Evolutionary conservation across 495 filamentous ascomycete genomes (phyloP).

Genomic region (Xylaria intraflava): DNA sequence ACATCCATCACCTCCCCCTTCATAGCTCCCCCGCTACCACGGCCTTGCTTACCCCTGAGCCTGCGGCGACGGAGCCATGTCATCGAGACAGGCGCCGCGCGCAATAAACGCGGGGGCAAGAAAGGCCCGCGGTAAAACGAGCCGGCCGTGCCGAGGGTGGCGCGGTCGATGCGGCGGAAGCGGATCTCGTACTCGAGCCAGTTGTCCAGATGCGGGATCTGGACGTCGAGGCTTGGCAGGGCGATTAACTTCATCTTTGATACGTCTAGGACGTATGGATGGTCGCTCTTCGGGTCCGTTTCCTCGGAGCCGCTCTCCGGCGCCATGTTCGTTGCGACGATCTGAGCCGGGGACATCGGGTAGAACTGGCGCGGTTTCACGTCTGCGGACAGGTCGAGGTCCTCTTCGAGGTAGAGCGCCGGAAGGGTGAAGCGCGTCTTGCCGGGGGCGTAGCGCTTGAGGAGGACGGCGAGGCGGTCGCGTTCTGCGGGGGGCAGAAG

Average conservation of each 20-base stretch:
- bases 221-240: slow-evolving; percentile 45
- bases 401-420: slow-evolving; percentile 33
- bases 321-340: background rate
- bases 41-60: too few relatives aligned
- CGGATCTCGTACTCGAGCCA: slow-evolving; percentile 41
- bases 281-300: slow-evolving; percentile 8
- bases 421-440: slow-evolving; percentile 51
- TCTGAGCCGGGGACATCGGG: background rate
- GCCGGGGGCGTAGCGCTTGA: slow-evolving; percentile 41
- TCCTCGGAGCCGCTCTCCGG: background rate
- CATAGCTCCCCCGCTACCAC: too few relatives aligned
- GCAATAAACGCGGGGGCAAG: background rate
- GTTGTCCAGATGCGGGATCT: slow-evolving; percentile 23
- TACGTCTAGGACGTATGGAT: slow-evolving; percentile 1
- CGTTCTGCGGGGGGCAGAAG: slow-evolving; percentile 21
- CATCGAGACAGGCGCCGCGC: background rate
- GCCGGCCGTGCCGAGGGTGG: slow-evolving; percentile 19
- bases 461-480: slow-evolving; percentile 23
- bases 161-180: slow-evolving; percentile 39
- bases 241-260: slow-evolving; percentile 34
- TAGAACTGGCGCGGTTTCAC: slow-evolving; percentile 3
- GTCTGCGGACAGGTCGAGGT: slow-evolving; percentile 16
- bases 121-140: slow-evolving; percentile 1
- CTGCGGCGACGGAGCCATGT: too few relatives aligned
- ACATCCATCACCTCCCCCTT: background rate